These are phyloP conservation scores for Colletotrichum melonis DNA, from an alignment of 2,329 filamentous ascomycete species.

Conservation along the genomic window DNA sequence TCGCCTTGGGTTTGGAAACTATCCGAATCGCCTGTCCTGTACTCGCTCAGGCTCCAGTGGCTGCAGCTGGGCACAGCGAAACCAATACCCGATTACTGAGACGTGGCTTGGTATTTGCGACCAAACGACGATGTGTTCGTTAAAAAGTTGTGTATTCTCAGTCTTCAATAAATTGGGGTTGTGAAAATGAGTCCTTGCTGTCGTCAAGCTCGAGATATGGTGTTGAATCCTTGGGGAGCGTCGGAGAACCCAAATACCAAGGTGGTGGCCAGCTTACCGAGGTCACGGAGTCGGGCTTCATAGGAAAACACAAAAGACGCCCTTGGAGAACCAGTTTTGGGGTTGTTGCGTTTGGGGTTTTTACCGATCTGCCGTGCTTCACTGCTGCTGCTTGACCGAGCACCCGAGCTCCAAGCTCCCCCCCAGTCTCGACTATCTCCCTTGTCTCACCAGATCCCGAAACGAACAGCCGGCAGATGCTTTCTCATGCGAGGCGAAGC, in stretches of 20 bases:
- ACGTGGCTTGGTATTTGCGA: background rate
- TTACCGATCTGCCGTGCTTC: constrained; percentile 2
- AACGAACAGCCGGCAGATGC: constrained; percentile 8
- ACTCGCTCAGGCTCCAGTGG: background rate
- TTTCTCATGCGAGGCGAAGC: background rate
- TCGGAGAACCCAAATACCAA: background rate
- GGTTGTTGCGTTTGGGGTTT: background rate
- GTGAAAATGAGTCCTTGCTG: background rate
- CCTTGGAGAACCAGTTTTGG: background rate
- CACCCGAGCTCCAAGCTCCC: constrained; percentile 15
- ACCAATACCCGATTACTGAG: background rate
- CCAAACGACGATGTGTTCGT: background rate
- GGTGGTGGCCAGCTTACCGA: background rate
- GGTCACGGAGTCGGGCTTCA: background rate
- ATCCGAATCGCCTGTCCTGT: background rate
- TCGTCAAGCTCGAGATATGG: background rate
- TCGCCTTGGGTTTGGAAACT: background rate
- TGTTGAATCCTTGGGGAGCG: constrained; percentile 16
- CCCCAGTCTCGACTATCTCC: background rate
- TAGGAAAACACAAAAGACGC: background rate
- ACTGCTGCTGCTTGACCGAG: background rate
- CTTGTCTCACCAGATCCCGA: background rate
- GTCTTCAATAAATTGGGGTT: background rate
- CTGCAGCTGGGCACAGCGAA: background rate
- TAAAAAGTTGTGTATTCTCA: background rate